Evolutionary conservation across 2,329 filamentous ascomycete genomes (phyloP).

Genomic region (Aspergillus hortae): DNA sequence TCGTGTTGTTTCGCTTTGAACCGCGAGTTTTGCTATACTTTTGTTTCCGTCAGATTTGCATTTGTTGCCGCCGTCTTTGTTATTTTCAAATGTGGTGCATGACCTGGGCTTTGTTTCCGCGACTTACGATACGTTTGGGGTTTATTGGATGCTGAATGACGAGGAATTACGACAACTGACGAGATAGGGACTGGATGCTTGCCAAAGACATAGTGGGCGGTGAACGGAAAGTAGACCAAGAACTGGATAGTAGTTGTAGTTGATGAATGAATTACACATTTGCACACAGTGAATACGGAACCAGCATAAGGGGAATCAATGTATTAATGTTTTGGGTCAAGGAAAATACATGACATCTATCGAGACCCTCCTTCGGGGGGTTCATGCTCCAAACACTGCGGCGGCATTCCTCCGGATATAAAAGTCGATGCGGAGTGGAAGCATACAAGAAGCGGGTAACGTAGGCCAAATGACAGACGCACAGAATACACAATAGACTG

Average conservation of each 20-base stretch:
- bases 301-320: constrained; percentile 5
- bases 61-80: not conserved
- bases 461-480: constrained; percentile 15
- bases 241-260: too few species aligned
- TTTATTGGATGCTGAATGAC: too few species aligned
- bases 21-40: not conserved
- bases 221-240: too few species aligned
- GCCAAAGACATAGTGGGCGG: too few species aligned
- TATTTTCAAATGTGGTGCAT: too few species aligned
- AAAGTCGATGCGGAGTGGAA: constrained; percentile 16
- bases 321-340: not conserved
- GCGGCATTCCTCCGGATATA: constrained; percentile 21
- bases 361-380: not conserved
- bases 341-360: constrained; percentile 9
- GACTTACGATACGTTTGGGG: not conserved
- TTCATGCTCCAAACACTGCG: constrained; percentile 11
- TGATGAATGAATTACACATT: too few species aligned
- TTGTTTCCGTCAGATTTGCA: not conserved
- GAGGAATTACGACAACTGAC: not conserved
- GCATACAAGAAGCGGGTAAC: constrained; percentile 9
- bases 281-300: not conserved
- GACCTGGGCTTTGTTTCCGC: not conserved
- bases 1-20: not conserved
- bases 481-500: constrained; percentile 14
- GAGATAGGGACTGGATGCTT: not conserved